A percentile compares a stretch with the other conserved stretches of the same genome.
These are phyloP conservation scores for Geotrichum macrosporum DNA, from an alignment of 1,139 yeast genomes.

Conservation along the genomic window DNA sequence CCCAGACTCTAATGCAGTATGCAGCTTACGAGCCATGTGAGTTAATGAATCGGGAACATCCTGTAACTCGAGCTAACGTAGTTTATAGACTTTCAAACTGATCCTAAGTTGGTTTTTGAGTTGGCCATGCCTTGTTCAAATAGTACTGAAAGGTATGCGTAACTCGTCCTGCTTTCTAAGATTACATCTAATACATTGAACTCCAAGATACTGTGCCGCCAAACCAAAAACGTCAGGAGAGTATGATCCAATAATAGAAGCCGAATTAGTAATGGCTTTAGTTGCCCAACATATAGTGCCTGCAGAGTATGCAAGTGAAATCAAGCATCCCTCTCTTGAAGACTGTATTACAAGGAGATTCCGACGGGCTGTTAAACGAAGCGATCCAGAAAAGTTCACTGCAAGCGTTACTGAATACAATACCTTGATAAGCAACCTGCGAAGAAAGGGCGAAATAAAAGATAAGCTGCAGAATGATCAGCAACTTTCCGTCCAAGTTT, in stretches of 20 bases:
- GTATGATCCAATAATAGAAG: slow-evolving; percentile 67
- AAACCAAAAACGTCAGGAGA: slow-evolving; percentile 40
- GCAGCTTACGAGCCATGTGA: slow-evolving; percentile 18
- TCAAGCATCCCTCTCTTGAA: slow-evolving; percentile 41
- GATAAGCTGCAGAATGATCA: slow-evolving; percentile 40
- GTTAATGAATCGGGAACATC: neutral
- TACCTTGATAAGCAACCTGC: slow-evolving; percentile 37
- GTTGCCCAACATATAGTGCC: slow-evolving; percentile 47
- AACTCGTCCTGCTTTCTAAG: too few species aligned
- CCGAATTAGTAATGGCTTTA: slow-evolving; percentile 55
- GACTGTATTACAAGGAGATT: slow-evolving; percentile 47
- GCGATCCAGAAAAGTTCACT: slow-evolving; percentile 38
- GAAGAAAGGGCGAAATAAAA: slow-evolving; percentile 35
- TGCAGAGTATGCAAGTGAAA: slow-evolving; percentile 38
- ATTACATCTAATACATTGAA: neutral
- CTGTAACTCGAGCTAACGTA: too few species aligned
- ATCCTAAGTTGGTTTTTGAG: slow-evolving; percentile 13
- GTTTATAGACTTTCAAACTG: slow-evolving; percentile 8
- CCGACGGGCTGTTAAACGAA: slow-evolving; percentile 42
- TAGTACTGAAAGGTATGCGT: slow-evolving; percentile 14
- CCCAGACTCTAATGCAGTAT: slow-evolving; percentile 11
- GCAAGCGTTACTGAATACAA: slow-evolving; percentile 44
- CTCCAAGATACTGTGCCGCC: slow-evolving; percentile 14
- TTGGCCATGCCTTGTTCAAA: slow-evolving; percentile 20
- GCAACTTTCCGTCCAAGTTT: slow-evolving; percentile 50